These are phyloP conservation scores for Calonectria leucothoes DNA, from an alignment of 2,329 filamentous ascomycete species.

Conservation along the genomic window DNA sequence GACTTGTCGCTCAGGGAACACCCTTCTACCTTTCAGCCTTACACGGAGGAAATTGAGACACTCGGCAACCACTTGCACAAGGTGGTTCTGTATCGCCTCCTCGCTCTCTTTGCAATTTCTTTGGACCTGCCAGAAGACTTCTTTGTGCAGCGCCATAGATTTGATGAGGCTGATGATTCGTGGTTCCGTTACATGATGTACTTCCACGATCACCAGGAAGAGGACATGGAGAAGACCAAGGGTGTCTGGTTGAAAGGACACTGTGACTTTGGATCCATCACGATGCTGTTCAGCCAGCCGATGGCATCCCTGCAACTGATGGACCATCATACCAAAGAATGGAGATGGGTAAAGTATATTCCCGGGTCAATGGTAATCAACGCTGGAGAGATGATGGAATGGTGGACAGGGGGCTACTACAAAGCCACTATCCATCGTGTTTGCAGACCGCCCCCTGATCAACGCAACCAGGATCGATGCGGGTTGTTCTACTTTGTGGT, in stretches of 20 bases:
- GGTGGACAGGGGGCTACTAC: constrained; percentile 1
- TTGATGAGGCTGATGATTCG: neutral
- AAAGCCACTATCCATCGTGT: constrained; percentile 10
- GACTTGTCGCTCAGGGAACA: neutral
- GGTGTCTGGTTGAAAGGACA: constrained; percentile 4
- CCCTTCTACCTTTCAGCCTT: neutral
- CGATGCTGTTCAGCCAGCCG: constrained; percentile 5
- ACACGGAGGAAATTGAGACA: neutral
- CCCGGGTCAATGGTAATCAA: constrained; percentile 5
- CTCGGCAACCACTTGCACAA: neutral
- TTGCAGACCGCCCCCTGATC: neutral
- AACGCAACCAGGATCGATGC: neutral
- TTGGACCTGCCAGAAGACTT: neutral
- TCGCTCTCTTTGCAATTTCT: neutral
- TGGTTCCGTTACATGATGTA: constrained; percentile 12
- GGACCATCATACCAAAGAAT: neutral
- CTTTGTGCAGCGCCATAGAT: neutral
- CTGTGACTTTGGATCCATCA: neutral
- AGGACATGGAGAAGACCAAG: neutral
- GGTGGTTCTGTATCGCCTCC: neutral
- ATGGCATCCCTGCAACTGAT: neutral
- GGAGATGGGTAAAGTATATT: neutral
- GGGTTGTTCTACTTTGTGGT: neutral
- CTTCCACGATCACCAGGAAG: neutral
- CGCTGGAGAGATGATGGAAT: neutral